Percentiles rank a stretch among this genome's conserved stretches.
Conservation (phyloP, 139 green algal genomes). For the Haematococcus sp. region DNA sequence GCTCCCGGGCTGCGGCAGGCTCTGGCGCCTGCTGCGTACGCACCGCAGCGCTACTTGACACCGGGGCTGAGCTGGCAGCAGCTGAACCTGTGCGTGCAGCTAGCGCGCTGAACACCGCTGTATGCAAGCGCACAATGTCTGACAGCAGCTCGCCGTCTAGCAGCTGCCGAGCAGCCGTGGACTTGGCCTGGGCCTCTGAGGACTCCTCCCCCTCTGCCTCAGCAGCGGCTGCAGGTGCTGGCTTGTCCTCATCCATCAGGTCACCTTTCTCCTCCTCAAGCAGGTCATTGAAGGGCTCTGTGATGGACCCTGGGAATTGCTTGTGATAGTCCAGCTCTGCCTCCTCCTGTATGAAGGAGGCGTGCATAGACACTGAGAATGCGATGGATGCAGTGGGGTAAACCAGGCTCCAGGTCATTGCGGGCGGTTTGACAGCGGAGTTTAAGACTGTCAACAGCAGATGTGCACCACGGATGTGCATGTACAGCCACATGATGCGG, state of each 20-base stretch:
- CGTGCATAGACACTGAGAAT: not conserved
- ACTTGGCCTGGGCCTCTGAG: conserved; percentile 39
- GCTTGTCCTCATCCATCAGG: not conserved
- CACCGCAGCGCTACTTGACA: no score
- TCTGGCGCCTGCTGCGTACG: no score
- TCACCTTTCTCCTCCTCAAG: conserved; percentile 13
- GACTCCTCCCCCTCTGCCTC: not conserved
- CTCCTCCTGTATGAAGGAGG: conserved; percentile 53
- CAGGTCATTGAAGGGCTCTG: not conserved
- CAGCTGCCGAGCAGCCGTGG: conserved; percentile 45
- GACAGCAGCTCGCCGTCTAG: conserved; percentile 61
- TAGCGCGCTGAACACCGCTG: conserved; percentile 31
- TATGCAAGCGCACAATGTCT: conserved; percentile 64
- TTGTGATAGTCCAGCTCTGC: conserved; percentile 61
- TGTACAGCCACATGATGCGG: no score
- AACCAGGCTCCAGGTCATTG: no score
- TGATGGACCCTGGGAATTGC: no score
- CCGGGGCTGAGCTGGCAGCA: conserved; percentile 1
- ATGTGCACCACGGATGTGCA: no score
- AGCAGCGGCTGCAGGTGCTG: not conserved
- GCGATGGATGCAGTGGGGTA: no score
- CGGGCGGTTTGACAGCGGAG: no score
- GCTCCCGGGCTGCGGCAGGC: conserved; percentile 6
- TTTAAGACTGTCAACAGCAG: no score
- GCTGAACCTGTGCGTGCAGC: not conserved